Base-by-base conservation (phyloP, 331 rosid genomes). In the Stylosanthes scabra region DNA sequence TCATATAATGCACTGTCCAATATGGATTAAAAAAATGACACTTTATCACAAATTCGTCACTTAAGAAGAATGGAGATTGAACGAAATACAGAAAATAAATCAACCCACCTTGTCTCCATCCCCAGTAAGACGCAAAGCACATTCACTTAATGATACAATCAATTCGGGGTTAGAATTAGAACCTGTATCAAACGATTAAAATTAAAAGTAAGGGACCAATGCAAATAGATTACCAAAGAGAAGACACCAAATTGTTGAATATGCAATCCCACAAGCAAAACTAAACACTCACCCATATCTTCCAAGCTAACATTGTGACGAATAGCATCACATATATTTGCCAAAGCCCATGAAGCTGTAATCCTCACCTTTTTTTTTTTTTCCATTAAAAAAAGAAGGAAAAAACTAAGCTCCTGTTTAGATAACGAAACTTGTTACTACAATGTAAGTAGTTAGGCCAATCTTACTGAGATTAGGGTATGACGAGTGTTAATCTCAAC, bases 281-380 rank as follows among this genome's bases (percentile, higher is more conserved):
- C 28, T 50, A 14, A 78, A 67, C 92, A 67, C 92, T 76, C 78
- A 93, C 99, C 96, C 76, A 28, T 80, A 65, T 69, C 64, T 51
- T 80, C 87, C 39, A 63, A 76, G 68, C 81, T 82, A 69, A 83
- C 80, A 80, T 75, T 71, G 77, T 83, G 88, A 70, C 88, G 82
- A 66, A 91, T 74, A 66, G 97, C 89, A 78, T 94, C 97, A 34
- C 97, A 94, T 67, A 94, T 78, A 79, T 94, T 94, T 80, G 97
- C 99, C 90, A 91, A 77, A 64, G 99, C 97, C 99, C 99, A 94
- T 9, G 97, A 89, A 55, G 99, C 93, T n/a, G 97, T 88, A 78
- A 91, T 88, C 81, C 93, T 83, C 62, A 94, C 99, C 97, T 20
- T 20, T 20, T 20, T 20, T 20, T 20, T 20, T 20, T 20, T 20